Evolutionary conservation across 139 green algal species (phyloP).

Genomic region (Haematococcus lacustris): DNA sequence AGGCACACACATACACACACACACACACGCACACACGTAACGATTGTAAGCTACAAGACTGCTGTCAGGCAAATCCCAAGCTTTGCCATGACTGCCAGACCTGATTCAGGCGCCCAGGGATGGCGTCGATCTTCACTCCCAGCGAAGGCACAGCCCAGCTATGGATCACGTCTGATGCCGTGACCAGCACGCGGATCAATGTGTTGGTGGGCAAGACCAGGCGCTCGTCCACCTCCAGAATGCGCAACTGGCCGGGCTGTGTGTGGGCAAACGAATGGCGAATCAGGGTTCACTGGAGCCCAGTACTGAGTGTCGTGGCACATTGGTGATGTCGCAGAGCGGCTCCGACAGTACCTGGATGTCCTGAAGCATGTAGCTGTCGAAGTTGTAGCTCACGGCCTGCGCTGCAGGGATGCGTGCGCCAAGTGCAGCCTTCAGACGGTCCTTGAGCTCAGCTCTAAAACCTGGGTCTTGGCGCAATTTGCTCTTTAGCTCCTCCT

Average conservation of each 20-base stretch:
- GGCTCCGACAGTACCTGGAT: too few species aligned
- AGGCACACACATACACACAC: not conserved
- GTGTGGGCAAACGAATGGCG: conserved; percentile 7
- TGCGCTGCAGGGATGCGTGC: conserved; percentile 30
- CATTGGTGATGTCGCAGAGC: too few species aligned
- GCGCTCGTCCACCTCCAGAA: conserved; percentile 55
- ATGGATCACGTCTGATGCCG: conserved; percentile 40
- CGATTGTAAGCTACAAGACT: too few species aligned
- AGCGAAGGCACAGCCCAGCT: conserved; percentile 52
- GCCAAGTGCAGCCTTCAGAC: conserved; percentile 39
- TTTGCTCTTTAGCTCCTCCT: conserved; percentile 39
- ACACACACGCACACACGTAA: too few species aligned
- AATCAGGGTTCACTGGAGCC: not conserved
- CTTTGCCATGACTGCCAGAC: too few species aligned
- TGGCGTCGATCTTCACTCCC: conserved; percentile 54
- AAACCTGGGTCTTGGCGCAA: conserved; percentile 26
- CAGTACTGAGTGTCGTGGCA: too few species aligned
- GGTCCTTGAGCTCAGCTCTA: conserved; percentile 41
- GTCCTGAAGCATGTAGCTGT: conserved; percentile 34
- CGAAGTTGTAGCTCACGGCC: conserved; percentile 48
- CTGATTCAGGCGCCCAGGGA: conserved; percentile 64
- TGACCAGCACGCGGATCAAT: conserved; percentile 52
- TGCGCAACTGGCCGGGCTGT: conserved; percentile 52
- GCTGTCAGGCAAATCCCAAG: too few species aligned
- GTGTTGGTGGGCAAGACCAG: conserved; percentile 61